These are phyloP conservation scores for Phellopilus nigrolimitatus DNA, from an alignment of 1,284 basidiomycete genomes.

Conservation along the genomic window DNA sequence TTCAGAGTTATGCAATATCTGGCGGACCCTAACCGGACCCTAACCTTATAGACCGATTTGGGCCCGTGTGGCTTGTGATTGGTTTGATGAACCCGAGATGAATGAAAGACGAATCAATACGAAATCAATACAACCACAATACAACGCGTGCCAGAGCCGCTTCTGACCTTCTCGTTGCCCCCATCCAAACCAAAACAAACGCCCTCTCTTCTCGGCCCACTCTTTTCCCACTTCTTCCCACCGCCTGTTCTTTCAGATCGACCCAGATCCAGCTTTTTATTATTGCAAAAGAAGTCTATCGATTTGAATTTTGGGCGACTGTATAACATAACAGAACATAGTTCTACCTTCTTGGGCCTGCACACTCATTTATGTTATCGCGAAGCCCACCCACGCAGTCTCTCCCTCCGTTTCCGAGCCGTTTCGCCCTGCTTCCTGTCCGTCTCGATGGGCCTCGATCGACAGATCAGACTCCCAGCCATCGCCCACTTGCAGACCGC, in stretches of 20 bases:
- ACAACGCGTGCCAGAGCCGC: no score
- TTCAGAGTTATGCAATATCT: no score
- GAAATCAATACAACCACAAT: no score
- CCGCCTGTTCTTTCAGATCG: constrained; percentile 7
- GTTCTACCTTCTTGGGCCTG: neutral
- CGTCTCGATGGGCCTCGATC: constrained; percentile 9
- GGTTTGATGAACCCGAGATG: no score
- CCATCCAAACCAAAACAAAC: constrained; percentile 5
- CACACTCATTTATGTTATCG: constrained; percentile 1
- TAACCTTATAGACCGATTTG: constrained; percentile 1
- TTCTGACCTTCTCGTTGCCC: neutral
- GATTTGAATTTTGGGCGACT: neutral
- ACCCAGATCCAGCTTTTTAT: constrained; percentile 7
- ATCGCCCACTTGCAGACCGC: constrained; percentile 1
- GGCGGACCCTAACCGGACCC: no score
- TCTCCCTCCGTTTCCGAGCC: neutral
- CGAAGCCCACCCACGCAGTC: neutral
- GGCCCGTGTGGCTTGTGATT: constrained; percentile 5
- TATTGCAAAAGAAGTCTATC: neutral
- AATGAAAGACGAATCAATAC: no score
- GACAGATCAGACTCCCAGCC: constrained; percentile 4
- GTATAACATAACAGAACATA: constrained; percentile 3
- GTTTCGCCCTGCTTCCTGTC: neutral
- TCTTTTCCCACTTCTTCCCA: neutral
- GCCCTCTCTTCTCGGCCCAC: constrained; percentile 6